Percentiles rank a stretch among this genome's conserved stretches.
Evolutionary conservation across 2,329 filamentous ascomycete species (phyloP).

Genomic region (Sphaceloma murrayae): DNA sequence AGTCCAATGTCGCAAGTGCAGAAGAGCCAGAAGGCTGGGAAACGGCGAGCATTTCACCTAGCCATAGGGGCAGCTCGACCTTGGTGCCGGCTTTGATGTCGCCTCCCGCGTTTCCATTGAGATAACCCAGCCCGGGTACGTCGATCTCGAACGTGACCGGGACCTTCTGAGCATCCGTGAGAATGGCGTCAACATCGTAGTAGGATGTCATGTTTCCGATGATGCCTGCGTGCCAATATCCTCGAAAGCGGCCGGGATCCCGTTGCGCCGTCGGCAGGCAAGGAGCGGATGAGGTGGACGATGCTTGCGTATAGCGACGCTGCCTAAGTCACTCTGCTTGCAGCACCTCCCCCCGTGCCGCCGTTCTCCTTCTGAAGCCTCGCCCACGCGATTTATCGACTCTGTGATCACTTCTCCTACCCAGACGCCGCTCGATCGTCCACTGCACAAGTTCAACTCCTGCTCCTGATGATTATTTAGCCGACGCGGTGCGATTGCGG

Average conservation of each 20-base stretch:
- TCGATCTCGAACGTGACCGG: slow-evolving; percentile 91
- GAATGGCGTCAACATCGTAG: slow-evolving; percentile 75
- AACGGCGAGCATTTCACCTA: slow-evolving; percentile 84
- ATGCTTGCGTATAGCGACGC: slow-evolving; percentile 2
- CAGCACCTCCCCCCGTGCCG: not conserved
- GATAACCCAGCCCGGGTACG: slow-evolving; percentile 74
- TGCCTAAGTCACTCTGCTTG: slow-evolving; percentile 5
- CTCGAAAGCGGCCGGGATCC: not conserved
- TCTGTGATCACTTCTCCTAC: not conserved
- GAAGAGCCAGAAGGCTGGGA: slow-evolving; percentile 36
- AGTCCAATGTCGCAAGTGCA: slow-evolving; percentile 67
- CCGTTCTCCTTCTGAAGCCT: slow-evolving; percentile 9
- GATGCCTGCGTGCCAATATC: not conserved
- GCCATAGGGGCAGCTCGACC: slow-evolving; percentile 81
- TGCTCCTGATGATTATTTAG: too few species aligned
- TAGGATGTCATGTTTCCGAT: slow-evolving; percentile 48
- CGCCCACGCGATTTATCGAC: not conserved
- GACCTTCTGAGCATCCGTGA: slow-evolving; percentile 88
- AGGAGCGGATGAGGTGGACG: not conserved
- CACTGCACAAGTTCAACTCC: not conserved
- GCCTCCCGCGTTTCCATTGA: slow-evolving; percentile 69
- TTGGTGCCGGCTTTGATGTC: slow-evolving; percentile 71
- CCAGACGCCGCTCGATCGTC: not conserved
- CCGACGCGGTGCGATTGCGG: not conserved
- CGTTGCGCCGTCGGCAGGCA: slow-evolving; percentile 7